Evolutionary conservation across 2,329 filamentous ascomycete species (phyloP).

Genomic region (Reticulascus tulasneorum): DNA sequence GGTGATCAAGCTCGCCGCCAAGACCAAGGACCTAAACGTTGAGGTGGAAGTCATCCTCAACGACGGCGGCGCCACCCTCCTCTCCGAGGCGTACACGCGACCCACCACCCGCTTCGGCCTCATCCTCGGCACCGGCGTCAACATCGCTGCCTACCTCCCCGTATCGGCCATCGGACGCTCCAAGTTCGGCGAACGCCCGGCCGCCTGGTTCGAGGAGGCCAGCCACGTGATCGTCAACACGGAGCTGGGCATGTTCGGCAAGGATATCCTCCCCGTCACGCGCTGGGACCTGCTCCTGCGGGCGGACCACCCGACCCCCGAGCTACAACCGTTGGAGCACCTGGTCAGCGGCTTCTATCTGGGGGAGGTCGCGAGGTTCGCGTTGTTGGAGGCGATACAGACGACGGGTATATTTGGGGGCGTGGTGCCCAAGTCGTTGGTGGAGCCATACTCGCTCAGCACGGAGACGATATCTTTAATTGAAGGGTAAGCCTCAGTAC

Average conservation of each 20-base stretch:
- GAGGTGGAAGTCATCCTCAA: conserved; percentile 60
- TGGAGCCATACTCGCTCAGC: conserved; percentile 51
- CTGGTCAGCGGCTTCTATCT: conserved; percentile 64
- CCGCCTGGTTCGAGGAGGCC: conserved; percentile 53
- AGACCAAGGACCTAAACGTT: conserved; percentile 46
- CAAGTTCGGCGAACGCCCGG: conserved; percentile 55
- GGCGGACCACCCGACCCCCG: conserved; percentile 48
- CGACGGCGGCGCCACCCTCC: conserved; percentile 62
- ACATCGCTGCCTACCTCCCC: conserved; percentile 62
- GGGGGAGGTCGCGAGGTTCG: conserved; percentile 59
- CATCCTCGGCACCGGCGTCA: conserved; percentile 65
- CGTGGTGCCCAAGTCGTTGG: conserved; percentile 49
- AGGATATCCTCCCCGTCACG: conserved; percentile 54
- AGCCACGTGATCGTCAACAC: conserved; percentile 65
- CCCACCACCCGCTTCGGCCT: conserved; percentile 58
- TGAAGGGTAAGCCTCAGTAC: conserved; percentile 41
- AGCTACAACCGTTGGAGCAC: conserved; percentile 60
- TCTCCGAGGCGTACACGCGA: conserved; percentile 60
- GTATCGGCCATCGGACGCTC: conserved; percentile 47
- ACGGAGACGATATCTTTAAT: conserved; percentile 58
- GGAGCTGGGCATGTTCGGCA: conserved; percentile 64
- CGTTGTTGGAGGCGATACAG: conserved; percentile 55
- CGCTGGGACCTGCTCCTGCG: conserved; percentile 56
- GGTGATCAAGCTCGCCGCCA: conserved; percentile 53
- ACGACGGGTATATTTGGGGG: conserved; percentile 53